phyloP scores from a whole-genome alignment of 805 yeast genomes.

The Yarrowia divulgata region DNA sequence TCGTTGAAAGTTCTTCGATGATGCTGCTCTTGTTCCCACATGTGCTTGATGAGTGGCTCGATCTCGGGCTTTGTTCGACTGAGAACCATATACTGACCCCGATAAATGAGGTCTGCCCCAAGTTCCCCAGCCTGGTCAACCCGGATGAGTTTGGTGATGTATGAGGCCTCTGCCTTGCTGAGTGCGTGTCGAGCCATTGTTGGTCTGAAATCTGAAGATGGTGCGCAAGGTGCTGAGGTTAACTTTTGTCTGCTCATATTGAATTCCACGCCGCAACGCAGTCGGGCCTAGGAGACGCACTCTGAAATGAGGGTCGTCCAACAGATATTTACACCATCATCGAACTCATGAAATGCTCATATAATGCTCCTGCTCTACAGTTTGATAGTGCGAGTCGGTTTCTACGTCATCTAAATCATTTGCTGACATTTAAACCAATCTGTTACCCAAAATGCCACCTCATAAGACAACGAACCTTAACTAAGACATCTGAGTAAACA shows the following conservation, averaged over 20 bases:
- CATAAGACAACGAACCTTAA: conserved; percentile 20
- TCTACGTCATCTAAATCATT: neutral
- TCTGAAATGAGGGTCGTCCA: too few species aligned
- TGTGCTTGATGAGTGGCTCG: conserved; percentile 82
- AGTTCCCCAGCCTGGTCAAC: conserved; percentile 99
- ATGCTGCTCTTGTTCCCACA: conserved; percentile 98
- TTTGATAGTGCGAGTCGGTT: too few species aligned
- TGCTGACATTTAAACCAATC: neutral
- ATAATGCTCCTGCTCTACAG: too few species aligned
- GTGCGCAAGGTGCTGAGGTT: neutral
- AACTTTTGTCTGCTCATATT: conserved; percentile 18
- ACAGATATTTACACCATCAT: too few species aligned
- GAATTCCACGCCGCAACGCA: too few species aligned
- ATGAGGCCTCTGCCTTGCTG: conserved; percentile 45
- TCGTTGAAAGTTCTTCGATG: conserved; percentile 87
- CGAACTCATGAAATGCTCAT: too few species aligned
- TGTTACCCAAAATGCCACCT: conserved; percentile 12
- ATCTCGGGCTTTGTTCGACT: conserved; percentile 74
- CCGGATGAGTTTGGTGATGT: conserved; percentile 58
- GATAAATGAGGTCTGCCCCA: conserved; percentile 92
- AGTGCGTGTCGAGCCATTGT: conserved; percentile 40
- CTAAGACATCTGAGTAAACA: neutral
- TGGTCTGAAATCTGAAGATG: neutral
- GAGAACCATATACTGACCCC: conserved; percentile 84
- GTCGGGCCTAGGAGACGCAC: too few species aligned